Evolutionary conservation across 2,329 filamentous ascomycete species (phyloP), one percentile per base, ranked within the genome.

Genomic region (Botrytis pseudocinerea): DNA sequence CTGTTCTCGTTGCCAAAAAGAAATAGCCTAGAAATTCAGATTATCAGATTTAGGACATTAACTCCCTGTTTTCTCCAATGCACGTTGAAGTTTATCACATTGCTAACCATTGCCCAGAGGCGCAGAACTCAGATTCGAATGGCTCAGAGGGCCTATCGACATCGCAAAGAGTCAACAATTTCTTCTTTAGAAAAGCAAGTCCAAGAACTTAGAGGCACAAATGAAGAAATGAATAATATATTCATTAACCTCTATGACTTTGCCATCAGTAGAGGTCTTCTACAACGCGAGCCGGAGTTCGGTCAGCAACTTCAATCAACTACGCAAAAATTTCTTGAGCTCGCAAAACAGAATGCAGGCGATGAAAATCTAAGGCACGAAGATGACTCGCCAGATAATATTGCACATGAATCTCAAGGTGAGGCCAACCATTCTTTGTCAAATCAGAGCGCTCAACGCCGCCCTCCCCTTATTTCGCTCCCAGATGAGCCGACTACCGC

Each of bases 81-180:
- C 20, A 42, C 32, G 65, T 16, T 40, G n/a, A 25, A 4, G 32
- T 18, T 10, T 25, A 40, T 42, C n/a, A 25, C 16, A 60, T 28
- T 40, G 35, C 70, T 74, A 79, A 74, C 80, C 64, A 44, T 42
- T 73, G 4, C 40, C 59, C 76, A 93, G 92, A 91, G 93, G 75
- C 91, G 94, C 70, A 89, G 94, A 71, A 95, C 93, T 8, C 94
- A 97, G 80, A 96, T 97, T 76, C 90, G 94, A 38, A 87, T 95
- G 71, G 94, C 94, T 2, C 94, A 97, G 81, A 86, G 94, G 76
- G 93, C 93, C 0, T 97, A 97, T 80, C 89, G 94, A 25, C 89
- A 92, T 78, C 90, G 94, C 69, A 97, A 97, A 82, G 94, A 97
- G 80, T 91, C 88, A 35, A 92, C 92, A 8, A 95, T 97, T 72